Evolutionary conservation across 2,329 filamentous ascomycete genomes (phyloP).

Genomic region (Trichophyton verrucosum): DNA sequence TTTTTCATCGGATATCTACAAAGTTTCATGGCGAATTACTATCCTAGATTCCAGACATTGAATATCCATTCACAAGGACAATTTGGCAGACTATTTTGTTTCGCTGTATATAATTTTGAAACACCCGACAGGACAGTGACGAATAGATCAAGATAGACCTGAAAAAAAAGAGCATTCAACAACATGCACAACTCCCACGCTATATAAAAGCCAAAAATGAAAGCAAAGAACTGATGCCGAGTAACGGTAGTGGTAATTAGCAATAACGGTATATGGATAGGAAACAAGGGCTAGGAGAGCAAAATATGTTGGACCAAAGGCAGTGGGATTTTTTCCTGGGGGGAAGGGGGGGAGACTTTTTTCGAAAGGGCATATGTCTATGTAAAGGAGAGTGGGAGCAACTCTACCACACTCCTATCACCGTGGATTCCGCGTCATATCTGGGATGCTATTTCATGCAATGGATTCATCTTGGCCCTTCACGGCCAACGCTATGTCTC

Average conservation of each 20-base stretch:
- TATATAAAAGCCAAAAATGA: neutral
- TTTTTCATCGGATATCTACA: too few relatives aligned
- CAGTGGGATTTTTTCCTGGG: too few relatives aligned
- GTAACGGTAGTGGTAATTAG: neutral
- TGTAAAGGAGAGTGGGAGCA: neutral
- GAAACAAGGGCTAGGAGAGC: neutral
- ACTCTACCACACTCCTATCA: neutral
- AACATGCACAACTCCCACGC: neutral
- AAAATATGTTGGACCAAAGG: neutral
- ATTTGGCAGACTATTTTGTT: neutral
- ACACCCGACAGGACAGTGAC: neutral
- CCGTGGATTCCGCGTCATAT: neutral
- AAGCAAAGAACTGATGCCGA: neutral
- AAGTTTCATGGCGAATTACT: neutral
- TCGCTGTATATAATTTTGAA: neutral
- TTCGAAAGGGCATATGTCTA: neutral
- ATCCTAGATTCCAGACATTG: neutral
- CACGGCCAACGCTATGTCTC: slow-evolving; percentile 7
- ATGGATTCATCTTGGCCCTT: slow-evolving; percentile 4
- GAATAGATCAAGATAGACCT: neutral
- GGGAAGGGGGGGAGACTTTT: neutral
- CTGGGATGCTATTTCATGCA: neutral
- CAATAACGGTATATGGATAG: neutral
- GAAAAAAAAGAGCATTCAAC: too few relatives aligned
- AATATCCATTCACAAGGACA: neutral